A percentile compares a stretch with the other conserved stretches of the same genome.
phyloP scores from a whole-genome alignment of 1,284 basidiomycete species.

The Somion occarium region DNA sequence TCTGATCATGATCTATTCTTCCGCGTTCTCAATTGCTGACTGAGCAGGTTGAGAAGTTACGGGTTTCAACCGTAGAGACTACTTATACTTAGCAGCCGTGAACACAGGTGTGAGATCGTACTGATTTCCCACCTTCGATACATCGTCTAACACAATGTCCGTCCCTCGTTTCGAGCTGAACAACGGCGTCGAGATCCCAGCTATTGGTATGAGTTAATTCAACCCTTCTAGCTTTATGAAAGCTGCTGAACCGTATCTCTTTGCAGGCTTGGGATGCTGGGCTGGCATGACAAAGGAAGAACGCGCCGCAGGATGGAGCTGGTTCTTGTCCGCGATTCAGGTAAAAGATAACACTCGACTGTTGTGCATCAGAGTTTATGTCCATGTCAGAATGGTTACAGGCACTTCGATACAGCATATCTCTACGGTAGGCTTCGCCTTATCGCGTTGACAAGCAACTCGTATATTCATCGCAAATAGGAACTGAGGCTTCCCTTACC shows the following conservation, averaged over 20 bases:
- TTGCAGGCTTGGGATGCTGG: conserved; percentile 6
- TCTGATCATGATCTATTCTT: too few species aligned
- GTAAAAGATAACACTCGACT: background rate
- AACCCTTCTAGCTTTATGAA: background rate
- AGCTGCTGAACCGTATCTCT: background rate
- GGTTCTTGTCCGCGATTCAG: conserved; percentile 3
- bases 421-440: background rate
- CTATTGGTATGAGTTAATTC: background rate
- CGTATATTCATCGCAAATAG: conserved; percentile 8
- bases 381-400: background rate
- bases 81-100: too few species aligned
- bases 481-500: conserved; percentile 29
- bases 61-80: too few species aligned
- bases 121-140: too few species aligned
- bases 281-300: conserved; percentile 1
- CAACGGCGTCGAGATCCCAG: conserved; percentile 7
- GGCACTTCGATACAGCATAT: conserved; percentile 3
- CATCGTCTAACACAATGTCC: background rate
- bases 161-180: background rate
- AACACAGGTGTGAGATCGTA: too few species aligned
- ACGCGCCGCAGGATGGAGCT: background rate
- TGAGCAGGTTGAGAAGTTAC: too few species aligned
- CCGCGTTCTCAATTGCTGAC: too few species aligned
- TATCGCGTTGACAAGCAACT: background rate
- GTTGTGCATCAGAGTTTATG: too few species aligned